phyloP scores from a whole-genome alignment of 2,329 filamentous ascomycete genomes.

The Bisporella sp. region DNA sequence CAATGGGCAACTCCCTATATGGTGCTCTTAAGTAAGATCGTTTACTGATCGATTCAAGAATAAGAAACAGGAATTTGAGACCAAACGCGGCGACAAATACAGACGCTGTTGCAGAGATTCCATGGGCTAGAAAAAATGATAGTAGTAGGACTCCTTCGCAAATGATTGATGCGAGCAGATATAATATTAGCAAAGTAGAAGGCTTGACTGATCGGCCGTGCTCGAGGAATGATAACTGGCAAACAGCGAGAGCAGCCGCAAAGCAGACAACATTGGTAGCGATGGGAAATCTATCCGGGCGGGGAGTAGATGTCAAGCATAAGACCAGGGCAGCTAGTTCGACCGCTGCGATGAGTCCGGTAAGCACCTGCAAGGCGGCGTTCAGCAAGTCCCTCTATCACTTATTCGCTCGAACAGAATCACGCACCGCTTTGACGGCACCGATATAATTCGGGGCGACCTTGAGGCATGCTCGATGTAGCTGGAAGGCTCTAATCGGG shows the following conservation, averaged over 20 bases:
- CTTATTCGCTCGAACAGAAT: background rate
- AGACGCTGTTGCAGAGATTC: background rate
- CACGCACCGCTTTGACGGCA: background rate
- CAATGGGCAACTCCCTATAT: background rate
- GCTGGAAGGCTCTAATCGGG: background rate
- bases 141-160: background rate
- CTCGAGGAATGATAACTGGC: background rate
- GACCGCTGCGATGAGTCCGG: background rate
- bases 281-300: background rate
- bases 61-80: background rate
- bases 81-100: background rate
- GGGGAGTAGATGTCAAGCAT: background rate
- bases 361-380: background rate
- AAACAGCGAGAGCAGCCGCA: background rate
- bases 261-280: background rate
- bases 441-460: background rate
- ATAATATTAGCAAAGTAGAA: background rate
- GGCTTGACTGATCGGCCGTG: background rate
- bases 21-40: background rate
- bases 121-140: background rate
- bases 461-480: background rate
- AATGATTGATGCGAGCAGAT: background rate
- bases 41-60: background rate
- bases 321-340: background rate
- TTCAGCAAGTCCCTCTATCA: background rate